A percentile compares a stretch with the other conserved stretches of the same genome.
These are phyloP conservation scores for Staphylotrichum longicolle DNA, from an alignment of 495 filamentous ascomycete genomes.

Conservation along the genomic window DNA sequence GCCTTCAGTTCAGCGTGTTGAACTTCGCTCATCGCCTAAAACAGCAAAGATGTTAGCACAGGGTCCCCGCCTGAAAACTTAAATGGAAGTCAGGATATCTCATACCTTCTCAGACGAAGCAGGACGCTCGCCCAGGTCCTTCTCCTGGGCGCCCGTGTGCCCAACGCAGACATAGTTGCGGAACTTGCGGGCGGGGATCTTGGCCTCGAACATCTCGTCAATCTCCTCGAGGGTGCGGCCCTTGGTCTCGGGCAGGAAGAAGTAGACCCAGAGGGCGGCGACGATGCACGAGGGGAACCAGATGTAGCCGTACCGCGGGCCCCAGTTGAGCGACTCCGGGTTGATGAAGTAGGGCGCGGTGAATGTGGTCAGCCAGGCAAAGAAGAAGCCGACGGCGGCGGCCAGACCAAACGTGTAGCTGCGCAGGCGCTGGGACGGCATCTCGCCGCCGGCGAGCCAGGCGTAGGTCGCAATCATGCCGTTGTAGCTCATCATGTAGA, in stretches of 20 bases:
- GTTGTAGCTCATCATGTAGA: slow-evolving; percentile 60
- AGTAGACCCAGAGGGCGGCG: slow-evolving; percentile 46
- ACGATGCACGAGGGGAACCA: slow-evolving; percentile 45
- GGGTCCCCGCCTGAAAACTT: too few species aligned
- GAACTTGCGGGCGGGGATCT: slow-evolving; percentile 46
- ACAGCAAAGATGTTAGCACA: background rate
- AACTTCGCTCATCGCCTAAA: background rate
- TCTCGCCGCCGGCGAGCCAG: slow-evolving; percentile 60
- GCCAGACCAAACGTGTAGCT: slow-evolving; percentile 58
- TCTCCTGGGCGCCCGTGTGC: background rate
- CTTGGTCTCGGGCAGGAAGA: slow-evolving; percentile 57
- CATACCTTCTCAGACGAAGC: slow-evolving; percentile 20
- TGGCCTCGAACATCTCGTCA: slow-evolving; percentile 56
- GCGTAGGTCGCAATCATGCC: slow-evolving; percentile 55
- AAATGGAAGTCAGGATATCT: background rate
- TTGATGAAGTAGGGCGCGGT: slow-evolving; percentile 64
- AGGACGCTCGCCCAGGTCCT: background rate
- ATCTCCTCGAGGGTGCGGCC: slow-evolving; percentile 56
- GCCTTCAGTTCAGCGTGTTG: slow-evolving; percentile 4
- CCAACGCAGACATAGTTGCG: slow-evolving; percentile 35
- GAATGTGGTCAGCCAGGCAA: slow-evolving; percentile 58
- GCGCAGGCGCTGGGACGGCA: slow-evolving; percentile 54
- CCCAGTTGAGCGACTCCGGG: slow-evolving; percentile 55
- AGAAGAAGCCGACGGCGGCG: slow-evolving; percentile 52
- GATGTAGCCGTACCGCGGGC: slow-evolving; percentile 57